A percentile compares a stretch with the other conserved stretches of the same genome.
These are phyloP conservation scores for Fistulifera pelliculosa DNA, from an alignment of 108 stramenopile genomes.

Conservation along the genomic window DNA sequence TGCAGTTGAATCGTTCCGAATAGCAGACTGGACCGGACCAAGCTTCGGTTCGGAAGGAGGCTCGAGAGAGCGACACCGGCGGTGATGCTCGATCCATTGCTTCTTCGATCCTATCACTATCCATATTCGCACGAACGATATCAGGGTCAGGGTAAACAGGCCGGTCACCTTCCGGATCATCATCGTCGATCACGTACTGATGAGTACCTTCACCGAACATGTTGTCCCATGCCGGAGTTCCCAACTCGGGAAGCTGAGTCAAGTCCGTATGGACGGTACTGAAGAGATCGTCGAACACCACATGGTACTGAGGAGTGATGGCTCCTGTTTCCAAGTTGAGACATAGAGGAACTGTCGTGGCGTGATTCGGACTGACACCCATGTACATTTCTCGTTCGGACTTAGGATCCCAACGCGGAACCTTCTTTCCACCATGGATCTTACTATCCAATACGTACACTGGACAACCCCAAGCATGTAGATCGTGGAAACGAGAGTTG, in stretches of 20 bases:
- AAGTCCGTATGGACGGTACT: constrained; percentile 12
- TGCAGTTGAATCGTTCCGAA: too few species aligned
- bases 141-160: too few species aligned
- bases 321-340: constrained; percentile 9
- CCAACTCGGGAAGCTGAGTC: not conserved
- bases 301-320: constrained; percentile 29
- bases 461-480: constrained; percentile 32
- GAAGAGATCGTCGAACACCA: constrained; percentile 34
- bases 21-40: too few species aligned
- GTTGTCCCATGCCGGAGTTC: constrained; percentile 1
- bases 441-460: constrained; percentile 16
- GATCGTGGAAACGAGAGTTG: constrained; percentile 3
- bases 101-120: too few species aligned
- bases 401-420: constrained; percentile 23
- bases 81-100: too few species aligned
- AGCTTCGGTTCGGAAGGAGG: too few species aligned
- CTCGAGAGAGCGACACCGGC: too few species aligned
- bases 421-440: constrained; percentile 12
- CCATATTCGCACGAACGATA: too few species aligned
- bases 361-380: not conserved
- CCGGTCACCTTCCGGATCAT: constrained; percentile 8
- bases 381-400: constrained; percentile 9
- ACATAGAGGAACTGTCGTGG: not conserved
- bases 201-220: constrained; percentile 15
- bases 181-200: constrained; percentile 6